A percentile compares a stretch with the other conserved stretches of the same genome.
Evolutionary conservation across 192 early-diverging fungal genomes (phyloP).

Genomic region (Ambispora gerdemannii): DNA sequence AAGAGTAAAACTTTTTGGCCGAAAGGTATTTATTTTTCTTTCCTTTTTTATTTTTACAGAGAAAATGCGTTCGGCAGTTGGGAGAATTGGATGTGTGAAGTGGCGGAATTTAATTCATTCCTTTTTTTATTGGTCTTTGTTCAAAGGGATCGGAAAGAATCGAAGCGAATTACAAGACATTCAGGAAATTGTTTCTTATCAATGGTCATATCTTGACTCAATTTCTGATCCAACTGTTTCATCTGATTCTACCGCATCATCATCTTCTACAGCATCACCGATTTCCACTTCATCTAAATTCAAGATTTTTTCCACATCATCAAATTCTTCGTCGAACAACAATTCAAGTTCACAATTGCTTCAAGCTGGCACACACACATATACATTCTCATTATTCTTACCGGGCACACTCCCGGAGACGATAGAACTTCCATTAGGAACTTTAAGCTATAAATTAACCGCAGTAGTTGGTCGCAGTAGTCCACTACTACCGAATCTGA

Average conservation of each 20-base stretch:
- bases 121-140: not conserved
- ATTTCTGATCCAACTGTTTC: not conserved
- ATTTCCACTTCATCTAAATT: not conserved
- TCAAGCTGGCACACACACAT: conserved; percentile 34
- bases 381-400: conserved; percentile 37
- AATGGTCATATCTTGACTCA: not conserved
- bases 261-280: not conserved
- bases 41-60: conserved; percentile 32
- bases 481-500: conserved; percentile 50
- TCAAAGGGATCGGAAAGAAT: not conserved
- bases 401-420: conserved; percentile 38
- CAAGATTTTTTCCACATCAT: too few relatives aligned
- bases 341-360: conserved; percentile 26
- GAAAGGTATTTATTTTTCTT: conserved; percentile 47
- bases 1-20: conserved; percentile 43
- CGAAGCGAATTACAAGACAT: not conserved
- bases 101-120: too few relatives aligned
- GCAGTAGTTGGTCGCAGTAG: conserved; percentile 10
- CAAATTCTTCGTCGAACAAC: conserved; percentile 8
- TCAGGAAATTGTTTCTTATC: not conserved
- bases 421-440: conserved; percentile 32
- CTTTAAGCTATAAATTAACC: conserved; percentile 34
- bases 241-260: not conserved
- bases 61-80: not conserved
- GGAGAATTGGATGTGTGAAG: not conserved